Base-by-base conservation (phyloP, 2,329 filamentous ascomycete species). In the Ophiostoma tasmaniense region DNA sequence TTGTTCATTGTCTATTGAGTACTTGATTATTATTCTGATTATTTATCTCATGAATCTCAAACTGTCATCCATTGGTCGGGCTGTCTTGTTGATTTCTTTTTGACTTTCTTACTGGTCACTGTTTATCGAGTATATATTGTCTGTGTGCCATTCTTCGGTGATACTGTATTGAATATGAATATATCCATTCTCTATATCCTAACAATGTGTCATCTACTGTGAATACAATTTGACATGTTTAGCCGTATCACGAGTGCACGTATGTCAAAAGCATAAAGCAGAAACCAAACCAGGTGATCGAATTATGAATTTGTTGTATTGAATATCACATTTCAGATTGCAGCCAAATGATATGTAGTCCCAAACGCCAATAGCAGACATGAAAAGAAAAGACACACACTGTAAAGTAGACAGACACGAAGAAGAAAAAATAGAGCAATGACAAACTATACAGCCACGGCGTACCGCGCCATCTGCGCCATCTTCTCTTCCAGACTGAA, bases 401-500 rank as follows among this genome's bases (percentile, higher is more conserved):
- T 25, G 25, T 1, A 55, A 10, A 66, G 25, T 4, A 55, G 25
- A 66, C n/a, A n/a, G n/a, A 45, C 14, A 68, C 17, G 30, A 22
- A 17, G 55, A 33, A 22, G 4, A 20, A 62, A 33, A 17, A 25
- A 25, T 11, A 14, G n/a, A 13, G 42, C 20, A 17, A 20, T 6
- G 17, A 20, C 42, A 45, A 17, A 20, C 42, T 45, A 45, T 45
- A 45, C 42, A 10, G 68, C 70, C 30, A 72, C 66, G 0, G 89
- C 87, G 81, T 96, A 97, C 78, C 87, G 89, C 71, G 90, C 83
- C 80, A 95, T 81, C 76, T 82, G 80, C 35, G 92, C 90, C 91
- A 96, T 93, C 80, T 89, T 92, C 83, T 97, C 93, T 81, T 97
- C 93, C 1, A 92, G 91, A 75, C 91, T 95, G 75, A 88, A 81